These are phyloP conservation scores for Saccharomycopsis fibuligera DNA, from an alignment of 805 yeast species.

Conservation along the genomic window DNA sequence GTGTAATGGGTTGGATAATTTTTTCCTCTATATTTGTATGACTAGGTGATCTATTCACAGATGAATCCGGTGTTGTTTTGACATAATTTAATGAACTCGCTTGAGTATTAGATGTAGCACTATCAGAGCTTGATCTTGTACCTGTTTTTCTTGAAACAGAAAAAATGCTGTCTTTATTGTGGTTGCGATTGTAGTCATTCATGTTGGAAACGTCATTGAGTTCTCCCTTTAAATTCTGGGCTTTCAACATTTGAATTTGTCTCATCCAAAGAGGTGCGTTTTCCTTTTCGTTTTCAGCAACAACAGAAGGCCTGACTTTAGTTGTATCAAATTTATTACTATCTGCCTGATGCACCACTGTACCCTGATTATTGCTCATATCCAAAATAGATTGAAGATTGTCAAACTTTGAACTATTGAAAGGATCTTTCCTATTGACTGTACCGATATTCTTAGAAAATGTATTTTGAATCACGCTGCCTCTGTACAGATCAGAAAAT, in stretches of 20 bases:
- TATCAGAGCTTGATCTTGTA: constrained; percentile 4
- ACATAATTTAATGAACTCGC: not conserved
- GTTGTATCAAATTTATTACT: no score
- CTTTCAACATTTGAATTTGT: constrained; percentile 7
- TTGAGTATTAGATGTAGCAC: no score
- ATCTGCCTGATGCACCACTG: constrained; percentile 10
- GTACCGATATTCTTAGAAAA: not conserved
- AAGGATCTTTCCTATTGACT: not conserved
- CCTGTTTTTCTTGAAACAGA: not conserved
- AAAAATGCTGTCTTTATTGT: no score
- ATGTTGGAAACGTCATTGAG: no score
- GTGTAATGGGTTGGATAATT: constrained; percentile 6
- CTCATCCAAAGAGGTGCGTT: constrained; percentile 18
- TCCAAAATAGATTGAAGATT: constrained; percentile 18
- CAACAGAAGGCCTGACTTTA: no score
- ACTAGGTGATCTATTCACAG: constrained; percentile 5
- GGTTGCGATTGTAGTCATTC: no score
- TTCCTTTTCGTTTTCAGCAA: constrained; percentile 5
- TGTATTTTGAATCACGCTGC: not conserved
- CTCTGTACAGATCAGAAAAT: not conserved
- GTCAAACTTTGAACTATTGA: constrained; percentile 17
- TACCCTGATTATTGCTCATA: constrained; percentile 2
- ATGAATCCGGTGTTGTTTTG: constrained; percentile 9
- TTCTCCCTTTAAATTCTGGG: not conserved
- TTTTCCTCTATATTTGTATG: not conserved